Evolutionary conservation across 352 stramenopile species (phyloP).

Genomic region (Globisporangium paroecandrum): DNA sequence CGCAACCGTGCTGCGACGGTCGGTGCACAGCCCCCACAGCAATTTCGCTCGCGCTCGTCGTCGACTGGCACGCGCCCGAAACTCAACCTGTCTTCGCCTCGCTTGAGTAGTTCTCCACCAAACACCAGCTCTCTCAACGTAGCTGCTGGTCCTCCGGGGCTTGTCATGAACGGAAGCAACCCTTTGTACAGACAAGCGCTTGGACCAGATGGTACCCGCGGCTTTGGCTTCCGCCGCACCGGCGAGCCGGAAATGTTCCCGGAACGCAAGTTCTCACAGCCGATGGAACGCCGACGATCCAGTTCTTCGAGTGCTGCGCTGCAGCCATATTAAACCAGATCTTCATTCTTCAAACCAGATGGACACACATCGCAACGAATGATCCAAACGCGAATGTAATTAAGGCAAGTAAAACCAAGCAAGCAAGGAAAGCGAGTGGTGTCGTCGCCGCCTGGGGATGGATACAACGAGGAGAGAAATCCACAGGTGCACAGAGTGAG

Average conservation of each 20-base stretch:
- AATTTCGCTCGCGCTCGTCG: conserved; percentile 55
- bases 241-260: conserved; percentile 60
- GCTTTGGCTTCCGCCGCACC: conserved; percentile 72
- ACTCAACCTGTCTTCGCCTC: conserved; percentile 58
- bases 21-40: conserved; percentile 31
- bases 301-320: conserved; percentile 50
- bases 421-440: background rate
- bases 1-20: conserved; percentile 56
- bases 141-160: conserved; percentile 33
- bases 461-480: background rate
- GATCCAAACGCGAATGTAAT: background rate
- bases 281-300: conserved; percentile 69
- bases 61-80: conserved; percentile 60
- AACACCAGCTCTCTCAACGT: conserved; percentile 20
- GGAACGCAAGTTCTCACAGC: conserved; percentile 47
- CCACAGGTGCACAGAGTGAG: background rate
- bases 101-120: conserved; percentile 48
- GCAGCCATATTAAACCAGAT: conserved; percentile 20
- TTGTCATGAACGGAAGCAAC: conserved; percentile 42
- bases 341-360: background rate
- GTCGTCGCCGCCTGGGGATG: background rate
- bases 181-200: conserved; percentile 74
- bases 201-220: conserved; percentile 73
- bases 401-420: conserved; percentile 8
- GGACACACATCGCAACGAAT: background rate